phyloP scores from a whole-genome alignment of 768 basidiomycete species.

The Suillus paluster region DNA sequence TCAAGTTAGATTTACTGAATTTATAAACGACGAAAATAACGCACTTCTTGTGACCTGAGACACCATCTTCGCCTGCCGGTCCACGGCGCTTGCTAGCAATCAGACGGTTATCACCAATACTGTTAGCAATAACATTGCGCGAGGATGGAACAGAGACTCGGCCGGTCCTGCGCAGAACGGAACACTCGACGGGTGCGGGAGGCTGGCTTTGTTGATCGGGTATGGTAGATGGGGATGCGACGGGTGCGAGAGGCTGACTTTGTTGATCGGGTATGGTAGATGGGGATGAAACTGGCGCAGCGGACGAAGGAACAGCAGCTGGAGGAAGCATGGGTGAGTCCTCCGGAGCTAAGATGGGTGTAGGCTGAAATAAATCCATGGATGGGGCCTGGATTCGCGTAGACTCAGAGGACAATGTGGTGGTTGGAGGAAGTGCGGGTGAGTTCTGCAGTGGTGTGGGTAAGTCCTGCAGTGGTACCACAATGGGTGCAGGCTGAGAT shows the following conservation, averaged over 20 bases:
- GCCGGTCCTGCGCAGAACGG: not conserved
- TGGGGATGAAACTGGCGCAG: not conserved
- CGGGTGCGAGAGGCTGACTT: too few relatives aligned
- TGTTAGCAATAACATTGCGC: not conserved
- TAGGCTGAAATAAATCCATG: not conserved
- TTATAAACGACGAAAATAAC: not conserved
- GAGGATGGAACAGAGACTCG: not conserved
- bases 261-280: too few relatives aligned
- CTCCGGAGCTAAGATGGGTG: not conserved
- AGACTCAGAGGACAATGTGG: too few relatives aligned
- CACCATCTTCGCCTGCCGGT: not conserved
- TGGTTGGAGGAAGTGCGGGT: too few relatives aligned
- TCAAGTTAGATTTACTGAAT: not conserved
- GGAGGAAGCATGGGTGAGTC: not conserved
- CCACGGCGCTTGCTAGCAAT: not conserved
- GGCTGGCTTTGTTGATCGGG: not conserved
- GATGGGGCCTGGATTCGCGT: not conserved
- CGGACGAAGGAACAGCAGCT: not conserved
- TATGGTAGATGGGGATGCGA: too few relatives aligned
- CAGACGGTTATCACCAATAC: not conserved
- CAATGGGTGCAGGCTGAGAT: not conserved
- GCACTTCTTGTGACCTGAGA: constrained; percentile 1
- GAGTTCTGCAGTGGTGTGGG: too few relatives aligned
- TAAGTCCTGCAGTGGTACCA: not conserved
- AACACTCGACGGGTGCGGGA: not conserved